These are phyloP conservation scores for Mucor sp. DNA, from an alignment of 371 early-diverging fungal genomes.

Conservation along the genomic window DNA sequence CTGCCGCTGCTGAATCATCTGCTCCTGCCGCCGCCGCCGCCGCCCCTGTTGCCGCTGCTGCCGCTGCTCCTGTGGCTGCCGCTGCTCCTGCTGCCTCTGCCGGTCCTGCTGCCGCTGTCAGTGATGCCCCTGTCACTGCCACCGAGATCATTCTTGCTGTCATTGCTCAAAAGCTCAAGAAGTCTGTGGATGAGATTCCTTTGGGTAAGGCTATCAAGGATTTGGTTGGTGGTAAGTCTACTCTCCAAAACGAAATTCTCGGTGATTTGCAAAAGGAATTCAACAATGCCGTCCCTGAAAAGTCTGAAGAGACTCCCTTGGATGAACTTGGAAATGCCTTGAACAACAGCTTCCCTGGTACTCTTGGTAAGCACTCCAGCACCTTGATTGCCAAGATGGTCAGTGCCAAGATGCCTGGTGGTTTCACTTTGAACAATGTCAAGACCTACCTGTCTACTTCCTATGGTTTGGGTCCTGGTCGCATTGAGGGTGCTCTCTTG, in stretches of 20 bases:
- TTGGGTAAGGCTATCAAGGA: conserved; percentile 88
- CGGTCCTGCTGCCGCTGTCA: conserved; percentile 31
- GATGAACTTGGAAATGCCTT: conserved; percentile 80
- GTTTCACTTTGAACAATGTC: conserved; percentile 82
- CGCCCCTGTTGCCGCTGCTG: conserved; percentile 49
- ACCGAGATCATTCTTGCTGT: conserved; percentile 79
- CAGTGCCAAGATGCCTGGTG: conserved; percentile 93
- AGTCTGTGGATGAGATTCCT: conserved; percentile 75
- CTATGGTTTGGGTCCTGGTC: conserved; percentile 87
- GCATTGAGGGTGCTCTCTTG: conserved; percentile 82
- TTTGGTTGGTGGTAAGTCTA: conserved; percentile 94
- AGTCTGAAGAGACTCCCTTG: conserved; percentile 90
- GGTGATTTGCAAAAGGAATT: conserved; percentile 96
- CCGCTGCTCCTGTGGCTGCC: conserved; percentile 56
- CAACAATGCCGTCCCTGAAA: conserved; percentile 84
- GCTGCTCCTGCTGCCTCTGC: conserved; percentile 38
- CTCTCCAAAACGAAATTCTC: conserved; percentile 95
- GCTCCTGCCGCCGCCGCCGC: conserved; percentile 21
- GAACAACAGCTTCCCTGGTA: conserved; percentile 62
- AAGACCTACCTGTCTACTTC: conserved; percentile 70
- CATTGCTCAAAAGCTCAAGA: conserved; percentile 93
- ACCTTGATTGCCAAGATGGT: conserved; percentile 83
- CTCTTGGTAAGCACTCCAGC: conserved; percentile 85
- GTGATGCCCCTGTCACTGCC: conserved; percentile 80
- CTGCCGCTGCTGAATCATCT: conserved; percentile 51